Conservation (phyloP, 306 rosid species). For the Prunus salicina region DNA sequence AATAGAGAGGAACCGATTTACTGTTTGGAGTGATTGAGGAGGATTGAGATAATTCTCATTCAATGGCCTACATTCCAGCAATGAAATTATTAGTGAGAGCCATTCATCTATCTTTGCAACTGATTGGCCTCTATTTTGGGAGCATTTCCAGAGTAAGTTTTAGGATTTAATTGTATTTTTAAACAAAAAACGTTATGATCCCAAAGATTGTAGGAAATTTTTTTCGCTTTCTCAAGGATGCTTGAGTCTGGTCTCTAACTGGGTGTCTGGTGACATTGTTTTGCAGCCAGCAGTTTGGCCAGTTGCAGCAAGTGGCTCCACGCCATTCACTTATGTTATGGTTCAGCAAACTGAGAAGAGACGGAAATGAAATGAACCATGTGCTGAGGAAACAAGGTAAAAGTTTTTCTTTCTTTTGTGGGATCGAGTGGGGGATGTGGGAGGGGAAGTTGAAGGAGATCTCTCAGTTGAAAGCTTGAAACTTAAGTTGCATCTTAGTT, state of each 20-base stretch:
- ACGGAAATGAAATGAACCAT: not conserved
- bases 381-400: not conserved
- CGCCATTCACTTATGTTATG: not conserved
- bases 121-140: not conserved
- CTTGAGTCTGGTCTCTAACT: not conserved
- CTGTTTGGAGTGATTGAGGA: not conserved
- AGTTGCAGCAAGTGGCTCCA: not conserved
- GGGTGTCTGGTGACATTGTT: not conserved
- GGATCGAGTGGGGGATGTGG: not conserved
- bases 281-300: not conserved
- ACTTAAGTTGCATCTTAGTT: not conserved
- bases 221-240: not conserved
- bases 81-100: not conserved
- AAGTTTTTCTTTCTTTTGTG: not conserved
- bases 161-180: not conserved
- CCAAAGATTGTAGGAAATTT: not conserved
- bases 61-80: not conserved
- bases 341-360: not conserved
- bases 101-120: not conserved
- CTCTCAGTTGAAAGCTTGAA: conserved; percentile 1
- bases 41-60: not conserved
- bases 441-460: not conserved
- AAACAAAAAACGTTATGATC: not conserved
- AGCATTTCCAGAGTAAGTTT: not conserved
- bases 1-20: not conserved